These are phyloP conservation scores for Phytophthora quininea DNA, from an alignment of 352 stramenopile species.

Conservation along the genomic window DNA sequence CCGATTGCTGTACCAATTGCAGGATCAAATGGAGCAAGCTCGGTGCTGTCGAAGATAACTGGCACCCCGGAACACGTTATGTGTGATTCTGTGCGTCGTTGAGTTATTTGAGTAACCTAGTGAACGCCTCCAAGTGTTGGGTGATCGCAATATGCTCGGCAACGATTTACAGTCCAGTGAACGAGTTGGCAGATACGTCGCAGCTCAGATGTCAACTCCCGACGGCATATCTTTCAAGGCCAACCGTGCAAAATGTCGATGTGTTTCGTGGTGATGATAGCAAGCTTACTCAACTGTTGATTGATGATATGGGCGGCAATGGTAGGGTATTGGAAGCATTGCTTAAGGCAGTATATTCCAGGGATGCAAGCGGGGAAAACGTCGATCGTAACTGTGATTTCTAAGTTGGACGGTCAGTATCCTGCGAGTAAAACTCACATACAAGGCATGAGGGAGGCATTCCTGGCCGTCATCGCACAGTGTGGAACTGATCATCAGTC, in stretches of 20 bases:
- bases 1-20: conserved; percentile 19
- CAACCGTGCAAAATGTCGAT: too few relatives aligned
- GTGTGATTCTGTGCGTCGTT: conserved; percentile 17
- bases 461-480: too few relatives aligned
- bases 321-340: conserved; percentile 25
- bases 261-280: too few relatives aligned
- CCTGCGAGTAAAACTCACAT: too few relatives aligned
- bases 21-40: too few relatives aligned
- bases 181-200: conserved; percentile 13
- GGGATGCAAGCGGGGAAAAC: conserved; percentile 5
- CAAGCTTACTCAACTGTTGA: conserved; percentile 17
- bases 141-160: conserved; percentile 21
- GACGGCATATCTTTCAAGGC: too few relatives aligned
- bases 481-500: conserved; percentile 11
- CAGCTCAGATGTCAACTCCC: conserved; percentile 7
- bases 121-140: conserved; percentile 27
- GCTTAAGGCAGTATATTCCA: conserved; percentile 16
- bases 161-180: conserved; percentile 23
- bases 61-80: too few relatives aligned
- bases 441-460: too few relatives aligned
- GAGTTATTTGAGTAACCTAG: conserved; percentile 15
- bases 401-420: too few relatives aligned
- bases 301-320: conserved; percentile 24
- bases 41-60: conserved; percentile 12
- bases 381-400: conserved; percentile 17